These are phyloP conservation scores for Globisporangium irregulare DNA, from an alignment of 352 stramenopile species.

Conservation along the genomic window DNA sequence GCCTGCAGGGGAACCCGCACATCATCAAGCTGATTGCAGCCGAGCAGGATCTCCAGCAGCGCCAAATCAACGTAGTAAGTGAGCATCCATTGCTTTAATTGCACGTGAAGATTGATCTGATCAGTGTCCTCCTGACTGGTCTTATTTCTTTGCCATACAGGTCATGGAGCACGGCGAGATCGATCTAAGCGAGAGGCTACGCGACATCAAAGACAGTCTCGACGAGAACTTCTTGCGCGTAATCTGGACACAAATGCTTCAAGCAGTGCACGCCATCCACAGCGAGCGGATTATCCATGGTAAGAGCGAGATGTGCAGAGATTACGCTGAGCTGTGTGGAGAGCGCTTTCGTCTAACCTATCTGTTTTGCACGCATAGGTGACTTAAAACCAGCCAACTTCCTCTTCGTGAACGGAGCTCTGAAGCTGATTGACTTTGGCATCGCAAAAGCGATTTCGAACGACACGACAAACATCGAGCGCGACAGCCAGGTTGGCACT, in stretches of 20 bases:
- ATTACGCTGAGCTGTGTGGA: not conserved
- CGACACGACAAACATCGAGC: constrained; percentile 97
- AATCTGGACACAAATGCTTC: constrained; percentile 99
- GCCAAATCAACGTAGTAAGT: constrained; percentile 70
- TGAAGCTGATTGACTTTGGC: constrained; percentile 98
- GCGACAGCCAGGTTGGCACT: constrained; percentile 95
- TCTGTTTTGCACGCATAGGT: constrained; percentile 28
- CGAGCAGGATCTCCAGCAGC: constrained; percentile 87
- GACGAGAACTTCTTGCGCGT: constrained; percentile 98
- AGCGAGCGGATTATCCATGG: constrained; percentile 93
- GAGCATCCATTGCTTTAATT: not conserved
- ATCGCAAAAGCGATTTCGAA: constrained; percentile 98
- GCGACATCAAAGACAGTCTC: constrained; percentile 74
- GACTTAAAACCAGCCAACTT: constrained; percentile 97
- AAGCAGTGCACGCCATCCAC: constrained; percentile 96
- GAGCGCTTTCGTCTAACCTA: not conserved
- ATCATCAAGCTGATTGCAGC: constrained; percentile 96
- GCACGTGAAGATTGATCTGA: not conserved
- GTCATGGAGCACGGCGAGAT: constrained; percentile 98
- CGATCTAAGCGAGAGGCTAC: constrained; percentile 93
- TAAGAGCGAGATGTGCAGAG: constrained; percentile 11
- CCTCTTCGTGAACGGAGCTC: constrained; percentile 93
- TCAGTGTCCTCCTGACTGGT: not conserved
- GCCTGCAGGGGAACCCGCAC: constrained; percentile 91
- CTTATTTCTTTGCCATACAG: constrained; percentile 24